Evolutionary conservation across 352 stramenopile genomes (phyloP).

Genomic region (Salisapilia sapeloensis): DNA sequence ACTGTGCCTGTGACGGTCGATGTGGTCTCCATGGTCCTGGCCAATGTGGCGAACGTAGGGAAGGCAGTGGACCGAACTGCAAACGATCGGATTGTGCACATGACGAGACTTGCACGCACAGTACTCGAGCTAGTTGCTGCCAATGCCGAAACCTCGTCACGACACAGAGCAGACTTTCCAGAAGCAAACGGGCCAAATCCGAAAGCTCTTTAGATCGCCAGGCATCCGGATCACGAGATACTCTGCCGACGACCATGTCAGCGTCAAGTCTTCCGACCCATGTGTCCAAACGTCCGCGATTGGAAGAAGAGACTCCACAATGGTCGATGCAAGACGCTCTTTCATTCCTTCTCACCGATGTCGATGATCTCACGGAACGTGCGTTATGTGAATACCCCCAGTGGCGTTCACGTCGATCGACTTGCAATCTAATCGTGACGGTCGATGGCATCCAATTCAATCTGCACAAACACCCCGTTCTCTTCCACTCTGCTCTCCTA

Average conservation of each 20-base stretch:
- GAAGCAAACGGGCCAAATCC: conserved; percentile 14
- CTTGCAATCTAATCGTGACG: conserved; percentile 46
- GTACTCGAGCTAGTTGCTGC: conserved; percentile 54
- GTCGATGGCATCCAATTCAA: conserved; percentile 52
- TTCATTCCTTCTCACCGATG: background rate
- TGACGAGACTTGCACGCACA: conserved; percentile 50
- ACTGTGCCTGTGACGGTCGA: conserved; percentile 63
- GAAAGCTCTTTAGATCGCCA: background rate
- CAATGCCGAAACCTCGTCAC: conserved; percentile 65
- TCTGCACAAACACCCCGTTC: conserved; percentile 48
- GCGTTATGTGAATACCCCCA: conserved; percentile 35
- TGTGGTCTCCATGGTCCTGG: conserved; percentile 36
- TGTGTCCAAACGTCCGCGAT: no score
- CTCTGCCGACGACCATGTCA: background rate
- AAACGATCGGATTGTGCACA: conserved; percentile 36
- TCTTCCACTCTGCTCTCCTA: conserved; percentile 28
- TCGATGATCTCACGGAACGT: conserved; percentile 1
- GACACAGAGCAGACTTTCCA: conserved; percentile 16
- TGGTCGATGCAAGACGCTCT: no score
- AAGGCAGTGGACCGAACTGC: conserved; percentile 45
- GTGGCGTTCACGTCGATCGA: conserved; percentile 14
- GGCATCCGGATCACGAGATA: background rate
- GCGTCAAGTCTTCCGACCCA: no score
- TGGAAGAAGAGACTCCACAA: no score
- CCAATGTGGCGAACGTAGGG: conserved; percentile 33